Base-by-base conservation (phyloP, 2,329 filamentous ascomycete species). In the Curvularia eragrostidis region DNA sequence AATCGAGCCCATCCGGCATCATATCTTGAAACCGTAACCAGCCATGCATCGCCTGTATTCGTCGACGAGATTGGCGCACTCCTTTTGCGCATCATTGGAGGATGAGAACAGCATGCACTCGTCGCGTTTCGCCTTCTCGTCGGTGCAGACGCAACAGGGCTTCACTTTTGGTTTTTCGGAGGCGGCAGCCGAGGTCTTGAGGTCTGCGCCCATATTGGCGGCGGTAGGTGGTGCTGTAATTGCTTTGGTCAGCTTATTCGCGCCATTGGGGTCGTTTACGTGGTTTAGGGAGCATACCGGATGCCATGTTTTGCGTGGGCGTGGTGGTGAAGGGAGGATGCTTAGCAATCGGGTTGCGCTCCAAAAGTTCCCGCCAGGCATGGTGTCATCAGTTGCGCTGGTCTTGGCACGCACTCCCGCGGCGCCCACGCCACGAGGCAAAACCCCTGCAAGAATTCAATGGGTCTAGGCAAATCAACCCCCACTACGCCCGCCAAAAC, bases 31-130 rank as follows among this genome's bases (percentile, higher is more conserved):
- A 15, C 95, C 95, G 73, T 90, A 98, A 10, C 92, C 90, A 56
- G 88, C 87, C 95, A 99, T 98, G 79, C 95, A 99, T 67, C 80
- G 87, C 80, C 88, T 89, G 82, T 99, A 99, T 75, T 91, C 88
- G 26, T 91, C 87, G 63, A 99, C 90, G 62, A 91, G 85, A 49
- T 88, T 85, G 78, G 88, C 85, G 84, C 95, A 99, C 71, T 96
- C 93, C 72, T 87, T 84, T 70, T 91, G 86, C 38, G 95, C 91
- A 74, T 97, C 90, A 72, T 89, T 84, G 60, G 91, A 85, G 62
- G 87, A 93, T 54, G 92, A 96, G 82, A 98, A 97, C 55, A 99
- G 90, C 94, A 99, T 98, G 84, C 95, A 99, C 80, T 99, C 93
- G 81, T 99, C 95, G 63, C 95, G 91, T 68, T 85, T 85, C 38